Evolutionary conservation across 768 basidiomycete genomes (phyloP).

Genomic region (Naganishia onofrii): DNA sequence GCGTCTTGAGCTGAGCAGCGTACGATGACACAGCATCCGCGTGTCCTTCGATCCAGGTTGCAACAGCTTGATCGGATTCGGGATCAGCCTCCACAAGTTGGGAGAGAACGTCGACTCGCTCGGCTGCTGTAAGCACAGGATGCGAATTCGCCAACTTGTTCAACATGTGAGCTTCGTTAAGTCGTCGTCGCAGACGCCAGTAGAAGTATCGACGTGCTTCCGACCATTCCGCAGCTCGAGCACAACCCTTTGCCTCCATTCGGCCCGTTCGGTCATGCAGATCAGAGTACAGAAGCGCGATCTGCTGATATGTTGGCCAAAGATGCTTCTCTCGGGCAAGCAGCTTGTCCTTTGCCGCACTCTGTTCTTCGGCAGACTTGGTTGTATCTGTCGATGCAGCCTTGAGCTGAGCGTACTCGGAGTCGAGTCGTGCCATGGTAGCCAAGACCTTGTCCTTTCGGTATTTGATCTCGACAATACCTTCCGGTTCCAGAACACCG

Average conservation of each 20-base stretch:
- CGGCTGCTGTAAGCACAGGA: constrained; percentile 67
- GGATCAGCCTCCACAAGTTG: constrained; percentile 60
- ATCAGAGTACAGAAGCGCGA: constrained; percentile 91
- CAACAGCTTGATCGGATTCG: constrained; percentile 61
- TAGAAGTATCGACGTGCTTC: constrained; percentile 85
- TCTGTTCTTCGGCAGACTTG: constrained; percentile 71
- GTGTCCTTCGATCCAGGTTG: constrained; percentile 64
- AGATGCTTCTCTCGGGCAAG: constrained; percentile 73
- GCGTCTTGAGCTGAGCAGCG: constrained; percentile 65
- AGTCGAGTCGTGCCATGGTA: constrained; percentile 90
- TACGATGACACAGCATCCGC: constrained; percentile 64
- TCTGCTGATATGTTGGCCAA: constrained; percentile 86
- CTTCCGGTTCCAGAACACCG: constrained; percentile 92
- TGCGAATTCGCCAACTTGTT: constrained; percentile 64
- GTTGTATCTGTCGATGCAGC: constrained; percentile 70
- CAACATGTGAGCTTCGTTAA: constrained; percentile 55
- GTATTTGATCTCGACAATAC: constrained; percentile 77
- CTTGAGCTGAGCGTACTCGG: constrained; percentile 76
- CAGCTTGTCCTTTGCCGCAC: constrained; percentile 66
- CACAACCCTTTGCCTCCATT: constrained; percentile 97
- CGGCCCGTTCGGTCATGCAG: constrained; percentile 87
- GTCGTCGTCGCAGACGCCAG: constrained; percentile 70
- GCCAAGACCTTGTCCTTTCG: constrained; percentile 85
- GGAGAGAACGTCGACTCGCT: constrained; percentile 65
- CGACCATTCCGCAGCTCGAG: constrained; percentile 81